Conservation (phyloP, 495 filamentous ascomycete genomes). For the Aspergillus sclerotioniger region DNA sequence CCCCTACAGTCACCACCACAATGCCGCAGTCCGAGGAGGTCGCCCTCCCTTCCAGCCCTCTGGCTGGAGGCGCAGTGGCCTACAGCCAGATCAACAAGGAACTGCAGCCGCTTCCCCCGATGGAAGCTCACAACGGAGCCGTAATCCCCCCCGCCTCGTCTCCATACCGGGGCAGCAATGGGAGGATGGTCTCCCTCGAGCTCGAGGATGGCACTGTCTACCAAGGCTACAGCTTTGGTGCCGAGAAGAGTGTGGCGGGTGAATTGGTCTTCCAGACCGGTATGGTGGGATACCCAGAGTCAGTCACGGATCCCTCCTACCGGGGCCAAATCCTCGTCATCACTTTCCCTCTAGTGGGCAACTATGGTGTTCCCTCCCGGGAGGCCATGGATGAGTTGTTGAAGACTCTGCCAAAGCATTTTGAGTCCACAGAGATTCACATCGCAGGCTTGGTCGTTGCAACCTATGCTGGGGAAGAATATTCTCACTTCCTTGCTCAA, state of each 20-base stretch:
- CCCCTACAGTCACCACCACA: slow-evolving; percentile 23
- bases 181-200: slow-evolving; percentile 74
- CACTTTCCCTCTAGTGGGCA: slow-evolving; percentile 87
- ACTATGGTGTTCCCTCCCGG: slow-evolving; percentile 91
- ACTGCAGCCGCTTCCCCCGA: slow-evolving; percentile 32
- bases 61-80: slow-evolving; percentile 35
- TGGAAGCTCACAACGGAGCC: slow-evolving; percentile 34
- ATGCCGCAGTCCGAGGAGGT: slow-evolving; percentile 38
- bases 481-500: slow-evolving; percentile 84
- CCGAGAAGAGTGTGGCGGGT: slow-evolving; percentile 84
- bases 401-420: slow-evolving; percentile 80
- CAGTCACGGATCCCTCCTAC: slow-evolving; percentile 89
- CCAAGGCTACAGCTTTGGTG: slow-evolving; percentile 93
- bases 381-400: slow-evolving; percentile 79
- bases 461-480: slow-evolving; percentile 89
- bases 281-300: slow-evolving; percentile 98
- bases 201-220: slow-evolving; percentile 85
- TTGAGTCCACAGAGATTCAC: slow-evolving; percentile 89
- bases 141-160: slow-evolving; percentile 52
- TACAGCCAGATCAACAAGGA: slow-evolving; percentile 32
- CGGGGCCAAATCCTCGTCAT: slow-evolving; percentile 88
- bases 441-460: slow-evolving; percentile 86
- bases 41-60: slow-evolving; percentile 35
- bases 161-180: slow-evolving; percentile 44
- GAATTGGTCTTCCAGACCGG: slow-evolving; percentile 99